Evolutionary conservation across 2,329 filamentous ascomycete species (phyloP).

Genomic region (Eurotiales sp.): DNA sequence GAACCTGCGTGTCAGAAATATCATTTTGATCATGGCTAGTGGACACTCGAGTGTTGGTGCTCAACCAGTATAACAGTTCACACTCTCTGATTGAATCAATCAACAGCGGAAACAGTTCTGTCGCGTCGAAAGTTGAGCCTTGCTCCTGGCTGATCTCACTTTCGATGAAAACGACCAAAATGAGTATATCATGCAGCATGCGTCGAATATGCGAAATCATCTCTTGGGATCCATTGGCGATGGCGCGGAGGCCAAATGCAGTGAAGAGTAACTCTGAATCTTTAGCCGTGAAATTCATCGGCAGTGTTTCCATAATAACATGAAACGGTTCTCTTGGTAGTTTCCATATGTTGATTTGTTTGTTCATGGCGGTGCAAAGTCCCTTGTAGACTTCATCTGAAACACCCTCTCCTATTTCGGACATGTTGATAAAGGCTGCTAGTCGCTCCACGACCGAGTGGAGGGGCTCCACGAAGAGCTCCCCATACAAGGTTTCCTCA

Average conservation of each 20-base stretch:
- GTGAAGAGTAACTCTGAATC: slow-evolving; percentile 51
- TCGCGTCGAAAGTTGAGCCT: slow-evolving; percentile 62
- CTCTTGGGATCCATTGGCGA: slow-evolving; percentile 76
- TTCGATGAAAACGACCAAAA: slow-evolving; percentile 82
- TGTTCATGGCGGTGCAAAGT: slow-evolving; percentile 66
- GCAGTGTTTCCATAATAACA: slow-evolving; percentile 48
- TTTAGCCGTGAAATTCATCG: slow-evolving; percentile 37
- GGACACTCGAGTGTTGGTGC: slow-evolving; percentile 39
- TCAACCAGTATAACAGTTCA: slow-evolving; percentile 65
- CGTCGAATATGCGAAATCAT: slow-evolving; percentile 68
- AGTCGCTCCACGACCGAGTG: slow-evolving; percentile 70
- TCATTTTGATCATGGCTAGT: slow-evolving; percentile 22
- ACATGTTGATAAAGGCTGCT: slow-evolving; percentile 71
- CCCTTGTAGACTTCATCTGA: slow-evolving; percentile 75
- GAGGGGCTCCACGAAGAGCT: slow-evolving; percentile 70
- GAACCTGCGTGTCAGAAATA: slow-evolving; percentile 23
- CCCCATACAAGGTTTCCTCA: slow-evolving; percentile 62
- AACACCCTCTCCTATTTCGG: slow-evolving; percentile 73
- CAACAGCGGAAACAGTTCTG: slow-evolving; percentile 59
- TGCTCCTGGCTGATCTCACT: slow-evolving; percentile 73
- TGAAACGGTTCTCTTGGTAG: slow-evolving; percentile 52
- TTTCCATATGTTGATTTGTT: slow-evolving; percentile 52
- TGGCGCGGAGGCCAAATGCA: slow-evolving; percentile 69
- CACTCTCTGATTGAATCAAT: slow-evolving; percentile 68
- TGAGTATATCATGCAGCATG: slow-evolving; percentile 75